Evolutionary conservation across 768 basidiomycete genomes (phyloP).

Genomic region (Phanerodontia chrysosporium): DNA sequence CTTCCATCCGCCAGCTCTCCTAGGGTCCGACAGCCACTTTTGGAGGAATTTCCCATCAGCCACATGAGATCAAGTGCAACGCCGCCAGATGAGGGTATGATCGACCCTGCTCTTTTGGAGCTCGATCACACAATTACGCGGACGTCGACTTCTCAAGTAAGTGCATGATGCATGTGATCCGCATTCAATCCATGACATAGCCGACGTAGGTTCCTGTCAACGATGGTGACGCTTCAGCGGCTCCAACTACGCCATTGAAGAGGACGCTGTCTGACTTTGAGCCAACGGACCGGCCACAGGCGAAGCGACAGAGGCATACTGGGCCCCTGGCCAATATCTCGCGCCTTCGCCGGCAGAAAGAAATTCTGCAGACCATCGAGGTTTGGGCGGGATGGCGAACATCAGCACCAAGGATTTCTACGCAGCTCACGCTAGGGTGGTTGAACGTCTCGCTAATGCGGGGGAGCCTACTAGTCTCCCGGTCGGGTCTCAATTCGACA

Average conservation of each 20-base stretch:
- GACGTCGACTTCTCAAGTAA: neutral
- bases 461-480: slow-evolving; percentile 72
- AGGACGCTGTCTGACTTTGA: neutral
- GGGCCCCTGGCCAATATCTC: slow-evolving; percentile 61
- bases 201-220: too few relatives aligned
- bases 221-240: neutral
- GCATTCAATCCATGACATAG: too few relatives aligned
- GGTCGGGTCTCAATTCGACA: slow-evolving; percentile 64
- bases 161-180: too few relatives aligned
- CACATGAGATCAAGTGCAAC: neutral
- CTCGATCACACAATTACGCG: neutral
- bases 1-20: too few relatives aligned
- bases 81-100: neutral
- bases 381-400: slow-evolving; percentile 64
- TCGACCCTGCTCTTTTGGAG: neutral
- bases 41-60: neutral
- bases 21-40: too few relatives aligned
- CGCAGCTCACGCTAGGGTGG: slow-evolving; percentile 59
- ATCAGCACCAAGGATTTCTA: slow-evolving; percentile 65
- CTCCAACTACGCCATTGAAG: neutral
- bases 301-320: slow-evolving; percentile 3
- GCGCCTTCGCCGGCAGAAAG: slow-evolving; percentile 75
- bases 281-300: neutral
- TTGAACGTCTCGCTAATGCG: slow-evolving; percentile 50
- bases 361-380: slow-evolving; percentile 64